Evolutionary conservation across 257 asterid species (phyloP), one percentile per base, ranked within the genome.

Genomic region (Scutellaria baicalensis): DNA sequence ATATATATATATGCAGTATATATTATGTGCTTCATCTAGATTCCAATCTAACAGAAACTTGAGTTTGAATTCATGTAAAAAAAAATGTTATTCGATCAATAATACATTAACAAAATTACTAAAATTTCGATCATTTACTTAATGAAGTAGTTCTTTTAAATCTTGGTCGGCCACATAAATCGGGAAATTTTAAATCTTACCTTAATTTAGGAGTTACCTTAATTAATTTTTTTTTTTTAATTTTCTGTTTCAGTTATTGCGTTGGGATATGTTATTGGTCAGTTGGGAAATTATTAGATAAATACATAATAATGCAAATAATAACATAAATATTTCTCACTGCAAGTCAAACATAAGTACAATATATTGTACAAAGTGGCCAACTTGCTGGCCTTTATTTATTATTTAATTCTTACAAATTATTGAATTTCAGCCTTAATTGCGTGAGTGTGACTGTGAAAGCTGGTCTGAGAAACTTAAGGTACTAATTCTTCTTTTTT

Each of bases 271-370:
- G 50, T 11, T 2, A 70, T 8, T 44, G 59, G 59, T 23, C 59
- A 52, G 65, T 52, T 27, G 55, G 52, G 36, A 49, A 21, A 9
- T 38, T 18, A 38, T 38, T 36, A 38, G 43, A 21, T 10, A 48
- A 23, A 61, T n/a, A n/a, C n/a, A n/a, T n/a, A n/a, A n/a, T 0
- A n/a, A 43, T 5, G 10, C 4, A 51, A 27, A 58, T 48, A 36
- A 45, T 35, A 27, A 47, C 18, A n/a, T 35, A 3, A 27, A 27
- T 27, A 64, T 56, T 73, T 43, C 55, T 72, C 14, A 64, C 43
- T 17, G 45, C 38, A 58, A 56, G 68, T 73, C 72, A 73, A 27
- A 38, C 77, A 62, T 18, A 55, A 65, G 52, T 64, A 66, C 73
- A 21, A 65, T 58, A 23, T 39, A 40, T 8, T 59, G 68, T 31